Evolutionary conservation across 2,329 filamentous ascomycete species (phyloP).

Genomic region (Colletotrichum gloeosporioides): DNA sequence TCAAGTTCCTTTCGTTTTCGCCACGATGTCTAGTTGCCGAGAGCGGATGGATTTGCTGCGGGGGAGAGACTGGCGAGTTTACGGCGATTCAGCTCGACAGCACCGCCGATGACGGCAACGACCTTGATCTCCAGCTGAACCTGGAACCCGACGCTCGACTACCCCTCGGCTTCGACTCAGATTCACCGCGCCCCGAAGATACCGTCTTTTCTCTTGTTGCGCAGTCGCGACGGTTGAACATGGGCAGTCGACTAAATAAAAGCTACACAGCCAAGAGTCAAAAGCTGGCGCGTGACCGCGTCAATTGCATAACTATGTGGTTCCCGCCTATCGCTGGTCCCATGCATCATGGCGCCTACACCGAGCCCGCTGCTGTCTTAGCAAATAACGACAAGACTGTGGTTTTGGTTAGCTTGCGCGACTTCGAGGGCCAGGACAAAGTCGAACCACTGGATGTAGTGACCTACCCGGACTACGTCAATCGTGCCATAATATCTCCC

Average conservation of each 20-base stretch:
- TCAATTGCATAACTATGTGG: conserved; percentile 72
- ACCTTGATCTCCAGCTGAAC: conserved; percentile 28
- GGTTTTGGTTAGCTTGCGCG: conserved; percentile 77
- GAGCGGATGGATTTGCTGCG: conserved; percentile 88
- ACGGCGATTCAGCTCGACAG: conserved; percentile 73
- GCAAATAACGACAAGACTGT: conserved; percentile 94
- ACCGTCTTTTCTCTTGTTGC: conserved; percentile 40
- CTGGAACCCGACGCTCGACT: conserved; percentile 39
- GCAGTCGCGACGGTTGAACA: conserved; percentile 35
- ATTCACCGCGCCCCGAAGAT: conserved; percentile 35
- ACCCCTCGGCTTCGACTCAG: conserved; percentile 31
- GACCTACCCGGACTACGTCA: conserved; percentile 83
- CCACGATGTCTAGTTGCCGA: conserved; percentile 89
- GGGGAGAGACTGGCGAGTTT: conserved; percentile 88
- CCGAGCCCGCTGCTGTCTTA: conserved; percentile 69
- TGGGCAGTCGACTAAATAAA: conserved; percentile 44
- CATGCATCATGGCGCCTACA: conserved; percentile 45
- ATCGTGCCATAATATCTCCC: conserved; percentile 92
- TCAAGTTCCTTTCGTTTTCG: conserved; percentile 72
- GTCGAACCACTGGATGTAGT: conserved; percentile 71
- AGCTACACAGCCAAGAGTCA: conserved; percentile 54
- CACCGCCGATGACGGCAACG: conserved; percentile 30
- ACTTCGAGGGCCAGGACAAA: conserved; percentile 51
- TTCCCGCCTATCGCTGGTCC: conserved; percentile 48
- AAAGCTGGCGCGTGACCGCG: conserved; percentile 63